Base-by-base conservation (phyloP, 352 stramenopile genomes). In the Pythium diclinum region DNA sequence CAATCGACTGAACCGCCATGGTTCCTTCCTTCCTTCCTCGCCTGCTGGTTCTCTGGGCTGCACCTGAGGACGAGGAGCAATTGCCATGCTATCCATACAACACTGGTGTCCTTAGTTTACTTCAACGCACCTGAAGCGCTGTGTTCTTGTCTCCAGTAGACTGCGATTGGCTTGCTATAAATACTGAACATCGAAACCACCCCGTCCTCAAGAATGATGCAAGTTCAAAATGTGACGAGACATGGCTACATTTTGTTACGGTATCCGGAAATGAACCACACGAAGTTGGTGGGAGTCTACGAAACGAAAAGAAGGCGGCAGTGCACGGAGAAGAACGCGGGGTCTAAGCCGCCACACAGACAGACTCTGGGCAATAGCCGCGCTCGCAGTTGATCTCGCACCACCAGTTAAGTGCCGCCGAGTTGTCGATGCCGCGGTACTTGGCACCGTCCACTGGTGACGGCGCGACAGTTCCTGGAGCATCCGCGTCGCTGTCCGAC, bases 301-400 rank as follows among this genome's bases (percentile, higher is more conserved):
- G n/a, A n/a, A n/a, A n/a, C n/a, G n/a, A n/a, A n/a, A n/a, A n/a
- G n/a, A n/a, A n/a, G n/a, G n/a, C n/a, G n/a, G n/a, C n/a, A n/a
- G n/a, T n/a, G n/a, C n/a, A n/a, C n/a, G n/a, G n/a, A n/a, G n/a
- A n/a, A n/a, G n/a, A 30, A 11, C 19, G 9, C 23, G 49, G 33
- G 25, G 16, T 13, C 56, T 48, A 56, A 28, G n/a, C 44, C 46
- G 53, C 13, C 17, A 63, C 19, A 16, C 57, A 63, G 32, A 38
- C 23, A 10, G 13, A 4, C 42, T 56, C 34, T 2, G 57, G 57
- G 36, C 57, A 63, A 16, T 36, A 63, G 46, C 57, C 57, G 10
- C 57, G 57, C 57, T 47, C 42, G 34, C 57, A 63, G 57, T 63
- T 63, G 44, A 63, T 63, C 19, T 46, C 16, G 46, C 57, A 63